Evolutionary conservation across 1,139 yeast genomes (phyloP).

Genomic region (Zygoascus sp.): DNA sequence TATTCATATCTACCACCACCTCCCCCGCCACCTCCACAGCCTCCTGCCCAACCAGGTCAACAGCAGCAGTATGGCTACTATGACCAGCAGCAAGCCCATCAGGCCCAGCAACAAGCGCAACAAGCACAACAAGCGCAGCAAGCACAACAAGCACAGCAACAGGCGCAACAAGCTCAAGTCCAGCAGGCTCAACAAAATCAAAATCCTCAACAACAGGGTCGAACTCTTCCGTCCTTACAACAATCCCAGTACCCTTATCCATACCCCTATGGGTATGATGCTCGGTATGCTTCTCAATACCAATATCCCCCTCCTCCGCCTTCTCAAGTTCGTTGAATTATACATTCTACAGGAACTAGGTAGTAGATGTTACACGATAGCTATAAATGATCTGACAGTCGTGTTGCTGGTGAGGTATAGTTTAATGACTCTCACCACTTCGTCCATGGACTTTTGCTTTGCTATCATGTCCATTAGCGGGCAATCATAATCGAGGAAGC

Average conservation of each 20-base stretch:
- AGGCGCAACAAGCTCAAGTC: conserved; percentile 12
- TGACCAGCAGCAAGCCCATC: conserved; percentile 12
- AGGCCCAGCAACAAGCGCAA: conserved; percentile 11
- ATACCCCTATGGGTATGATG: conserved; percentile 13
- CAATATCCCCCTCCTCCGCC: conserved; percentile 17
- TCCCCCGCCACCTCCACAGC: conserved; percentile 13
- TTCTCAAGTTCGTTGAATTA: conserved; percentile 10
- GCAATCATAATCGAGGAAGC: conserved; percentile 6
- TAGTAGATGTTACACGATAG: too few species aligned
- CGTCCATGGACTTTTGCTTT: conserved; percentile 1
- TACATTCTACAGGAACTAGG: not conserved
- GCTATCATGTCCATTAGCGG: not conserved
- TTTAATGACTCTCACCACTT: not conserved
- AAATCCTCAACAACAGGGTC: conserved; percentile 11
- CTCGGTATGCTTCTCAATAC: conserved; percentile 13
- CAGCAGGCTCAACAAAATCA: conserved; percentile 12
- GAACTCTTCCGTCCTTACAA: conserved; percentile 9
- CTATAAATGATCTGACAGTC: conserved; percentile 1
- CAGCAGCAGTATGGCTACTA: conserved; percentile 11
- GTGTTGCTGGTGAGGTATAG: not conserved
- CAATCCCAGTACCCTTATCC: conserved; percentile 14
- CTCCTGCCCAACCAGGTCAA: conserved; percentile 1
- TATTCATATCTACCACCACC: conserved; percentile 18
- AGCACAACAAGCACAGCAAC: conserved; percentile 10
- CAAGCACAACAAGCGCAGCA: conserved; percentile 10